Percentiles rank a stretch among this genome's conserved stretches.
Evolutionary conservation across 2,329 filamentous ascomycete genomes (phyloP).

Genomic region (Thermothelomyces thermophilus): DNA sequence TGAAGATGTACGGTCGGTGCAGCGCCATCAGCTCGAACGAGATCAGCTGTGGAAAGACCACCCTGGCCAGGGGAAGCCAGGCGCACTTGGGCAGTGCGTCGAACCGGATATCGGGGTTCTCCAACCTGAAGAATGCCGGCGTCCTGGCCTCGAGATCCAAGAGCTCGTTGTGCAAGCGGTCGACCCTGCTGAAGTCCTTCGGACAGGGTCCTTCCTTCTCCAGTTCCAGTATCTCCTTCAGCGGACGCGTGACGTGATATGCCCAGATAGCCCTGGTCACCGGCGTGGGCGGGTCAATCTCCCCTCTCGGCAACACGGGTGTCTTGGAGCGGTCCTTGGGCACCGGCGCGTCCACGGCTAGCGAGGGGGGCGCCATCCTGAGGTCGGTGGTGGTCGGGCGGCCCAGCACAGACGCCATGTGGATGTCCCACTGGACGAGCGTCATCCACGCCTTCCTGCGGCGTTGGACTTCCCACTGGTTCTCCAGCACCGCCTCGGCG

Average conservation of each 20-base stretch:
- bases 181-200: conserved; percentile 47
- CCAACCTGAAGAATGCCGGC: conserved; percentile 47
- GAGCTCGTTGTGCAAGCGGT: conserved; percentile 47
- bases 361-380: conserved; percentile 39
- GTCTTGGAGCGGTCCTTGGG: conserved; percentile 42
- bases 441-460: conserved; percentile 51
- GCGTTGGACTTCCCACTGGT: conserved; percentile 52
- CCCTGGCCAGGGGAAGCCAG: conserved; percentile 45
- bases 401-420: conserved; percentile 47
- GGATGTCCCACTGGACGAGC: conserved; percentile 48
- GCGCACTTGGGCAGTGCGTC: conserved; percentile 46
- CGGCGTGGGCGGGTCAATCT: conserved; percentile 50
- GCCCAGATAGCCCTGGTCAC: conserved; percentile 48
- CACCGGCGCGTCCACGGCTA: conserved; percentile 48
- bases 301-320: conserved; percentile 41
- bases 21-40: conserved; percentile 53
- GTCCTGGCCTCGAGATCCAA: conserved; percentile 41
- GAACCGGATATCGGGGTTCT: conserved; percentile 52
- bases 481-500: conserved; percentile 45
- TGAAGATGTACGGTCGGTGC: conserved; percentile 57
- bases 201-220: conserved; percentile 51
- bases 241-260: conserved; percentile 39
- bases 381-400: conserved; percentile 51
- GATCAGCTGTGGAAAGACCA: conserved; percentile 41
- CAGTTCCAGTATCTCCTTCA: conserved; percentile 49